phyloP scores from a whole-genome alignment of 2,329 filamentous ascomycete species.

The Aspergillus hiratsukae region DNA sequence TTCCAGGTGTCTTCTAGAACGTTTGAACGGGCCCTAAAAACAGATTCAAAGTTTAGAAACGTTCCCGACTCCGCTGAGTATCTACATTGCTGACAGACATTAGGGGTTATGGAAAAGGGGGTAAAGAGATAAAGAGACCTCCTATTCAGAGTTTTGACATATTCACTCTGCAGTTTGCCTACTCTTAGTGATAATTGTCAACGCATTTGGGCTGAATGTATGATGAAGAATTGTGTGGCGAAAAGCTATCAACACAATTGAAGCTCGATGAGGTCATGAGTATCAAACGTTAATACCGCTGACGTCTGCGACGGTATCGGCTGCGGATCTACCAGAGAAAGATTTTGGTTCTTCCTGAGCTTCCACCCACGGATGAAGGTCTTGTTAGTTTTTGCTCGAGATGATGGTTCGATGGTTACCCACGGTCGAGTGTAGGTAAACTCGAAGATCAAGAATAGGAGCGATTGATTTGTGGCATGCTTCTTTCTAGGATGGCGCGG shows the following conservation, averaged over 20 bases:
- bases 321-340: not conserved
- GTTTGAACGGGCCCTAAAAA: not conserved
- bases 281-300: not conserved
- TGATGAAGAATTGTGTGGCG: not conserved
- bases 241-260: not conserved
- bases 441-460: too few species aligned
- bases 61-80: not conserved
- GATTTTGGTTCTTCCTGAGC: not conserved
- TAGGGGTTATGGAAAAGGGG: not conserved
- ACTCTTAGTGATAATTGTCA: not conserved
- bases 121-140: not conserved
- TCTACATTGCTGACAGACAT: not conserved
- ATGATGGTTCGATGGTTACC: not conserved
- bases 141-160: not conserved
- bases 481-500: not conserved
- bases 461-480: not conserved
- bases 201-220: too few species aligned
- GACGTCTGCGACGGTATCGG: not conserved
- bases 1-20: constrained; percentile 38
- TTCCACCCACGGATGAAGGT: not conserved
- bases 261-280: not conserved
- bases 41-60: not conserved
- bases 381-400: not conserved
- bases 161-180: not conserved
- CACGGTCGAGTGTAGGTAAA: not conserved